Conservation (phyloP, 139 green algal genomes). For the Auxenochlorella pyrenoidosa region DNA sequence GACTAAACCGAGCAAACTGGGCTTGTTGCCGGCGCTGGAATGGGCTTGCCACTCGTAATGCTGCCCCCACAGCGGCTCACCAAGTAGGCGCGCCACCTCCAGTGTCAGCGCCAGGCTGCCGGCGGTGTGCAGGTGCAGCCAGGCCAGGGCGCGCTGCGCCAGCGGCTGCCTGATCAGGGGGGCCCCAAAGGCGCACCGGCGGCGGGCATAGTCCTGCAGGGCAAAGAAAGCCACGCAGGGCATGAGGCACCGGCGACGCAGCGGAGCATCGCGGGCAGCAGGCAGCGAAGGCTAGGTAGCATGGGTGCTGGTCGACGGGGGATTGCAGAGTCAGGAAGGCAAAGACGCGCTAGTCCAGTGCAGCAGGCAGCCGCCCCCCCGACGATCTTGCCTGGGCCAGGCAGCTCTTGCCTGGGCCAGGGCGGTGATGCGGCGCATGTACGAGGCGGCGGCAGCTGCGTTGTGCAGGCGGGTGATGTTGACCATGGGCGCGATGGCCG, state of each 20-base stretch:
- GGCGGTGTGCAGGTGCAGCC: constrained; percentile 23
- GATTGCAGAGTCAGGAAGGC: no score
- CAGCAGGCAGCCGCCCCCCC: no score
- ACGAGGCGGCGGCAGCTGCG: constrained; percentile 5
- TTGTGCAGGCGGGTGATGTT: constrained; percentile 44
- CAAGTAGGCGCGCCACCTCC: constrained; percentile 37
- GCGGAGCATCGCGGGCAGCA: neutral
- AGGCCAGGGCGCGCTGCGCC: constrained; percentile 33
- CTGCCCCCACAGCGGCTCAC: neutral
- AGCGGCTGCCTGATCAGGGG: constrained; percentile 28
- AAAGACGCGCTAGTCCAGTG: no score
- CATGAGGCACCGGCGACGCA: neutral
- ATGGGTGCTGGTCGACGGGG: no score
- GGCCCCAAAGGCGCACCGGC: constrained; percentile 4
- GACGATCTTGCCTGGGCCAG: no score
- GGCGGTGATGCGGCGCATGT: constrained; percentile 35
- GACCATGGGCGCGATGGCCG: constrained; percentile 31
- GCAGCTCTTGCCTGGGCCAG: neutral
- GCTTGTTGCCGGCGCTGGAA: no score
- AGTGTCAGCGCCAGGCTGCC: constrained; percentile 29
- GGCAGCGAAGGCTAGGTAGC: no score
- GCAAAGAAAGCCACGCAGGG: neutral
- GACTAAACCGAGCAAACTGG: no score
- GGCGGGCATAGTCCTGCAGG: constrained; percentile 30
- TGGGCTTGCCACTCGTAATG: no score